Conservation (phyloP, 2,329 filamentous ascomycete species). For the Colletotrichum sp. region DNA sequence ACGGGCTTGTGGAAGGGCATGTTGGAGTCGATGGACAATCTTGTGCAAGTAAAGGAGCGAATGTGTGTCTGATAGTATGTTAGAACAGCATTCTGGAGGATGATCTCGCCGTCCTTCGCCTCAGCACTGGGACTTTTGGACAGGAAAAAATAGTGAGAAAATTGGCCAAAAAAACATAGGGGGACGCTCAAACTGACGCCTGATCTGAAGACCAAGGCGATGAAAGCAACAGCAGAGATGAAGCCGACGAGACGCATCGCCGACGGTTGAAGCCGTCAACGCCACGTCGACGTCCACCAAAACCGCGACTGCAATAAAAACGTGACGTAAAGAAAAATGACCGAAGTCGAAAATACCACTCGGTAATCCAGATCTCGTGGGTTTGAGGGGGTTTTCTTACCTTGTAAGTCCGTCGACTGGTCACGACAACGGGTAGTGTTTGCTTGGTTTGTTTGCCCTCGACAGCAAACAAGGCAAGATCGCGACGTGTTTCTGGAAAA, state of each 20-base stretch:
- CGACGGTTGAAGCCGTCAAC: not conserved
- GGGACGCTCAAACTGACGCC: not conserved
- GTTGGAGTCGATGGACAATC: not conserved
- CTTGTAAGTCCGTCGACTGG: not conserved
- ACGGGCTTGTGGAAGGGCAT: not conserved
- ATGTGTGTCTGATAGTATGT: not conserved
- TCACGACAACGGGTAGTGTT: not conserved
- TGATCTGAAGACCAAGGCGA: fast-evolving
- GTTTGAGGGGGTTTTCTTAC: not conserved
- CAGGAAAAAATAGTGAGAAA: not conserved
- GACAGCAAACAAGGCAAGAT: not conserved
- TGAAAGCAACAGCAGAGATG: not conserved
- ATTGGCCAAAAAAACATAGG: not conserved
- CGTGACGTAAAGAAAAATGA: not conserved
- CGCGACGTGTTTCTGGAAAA: not conserved
- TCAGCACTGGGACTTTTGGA: not conserved
- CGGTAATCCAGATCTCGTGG: not conserved
- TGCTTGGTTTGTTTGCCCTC: not conserved
- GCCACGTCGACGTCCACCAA: not conserved
- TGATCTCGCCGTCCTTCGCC: not conserved
- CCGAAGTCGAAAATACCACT: not conserved
- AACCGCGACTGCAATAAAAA: not conserved
- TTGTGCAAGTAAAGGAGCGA: not conserved
- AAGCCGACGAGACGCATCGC: not conserved
- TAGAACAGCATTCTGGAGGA: not conserved